phyloP scores from a whole-genome alignment of 805 yeast species.

The Pichia heedii region DNA sequence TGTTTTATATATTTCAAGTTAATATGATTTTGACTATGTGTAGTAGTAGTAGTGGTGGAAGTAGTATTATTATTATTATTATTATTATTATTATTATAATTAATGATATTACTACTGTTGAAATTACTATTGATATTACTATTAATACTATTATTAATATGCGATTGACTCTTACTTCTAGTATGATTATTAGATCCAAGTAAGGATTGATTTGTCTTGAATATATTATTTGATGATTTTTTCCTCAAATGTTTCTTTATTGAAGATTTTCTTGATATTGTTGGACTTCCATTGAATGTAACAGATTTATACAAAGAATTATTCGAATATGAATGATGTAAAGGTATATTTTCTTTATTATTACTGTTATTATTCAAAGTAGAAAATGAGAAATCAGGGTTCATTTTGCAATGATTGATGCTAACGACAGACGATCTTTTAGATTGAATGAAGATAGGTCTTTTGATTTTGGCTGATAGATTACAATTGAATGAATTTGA shows the following conservation, averaged over 20 bases:
- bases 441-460: background rate
- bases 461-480: too few species aligned
- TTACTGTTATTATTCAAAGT: background rate
- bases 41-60: too few species aligned
- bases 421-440: background rate
- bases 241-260: slow-evolving; percentile 5
- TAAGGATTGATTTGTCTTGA: background rate
- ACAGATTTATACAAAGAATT: slow-evolving; percentile 4
- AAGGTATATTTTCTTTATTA: slow-evolving; percentile 6
- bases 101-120: too few species aligned
- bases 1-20: background rate
- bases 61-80: too few species aligned
- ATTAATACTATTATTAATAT: background rate
- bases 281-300: slow-evolving; percentile 2
- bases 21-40: background rate
- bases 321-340: background rate
- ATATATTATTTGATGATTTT: slow-evolving; percentile 2
- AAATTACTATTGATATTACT: background rate
- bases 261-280: slow-evolving; percentile 5
- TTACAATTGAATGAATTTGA: background rate
- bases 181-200: slow-evolving; percentile 4
- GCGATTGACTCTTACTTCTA: slow-evolving; percentile 1
- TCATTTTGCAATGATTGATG: background rate
- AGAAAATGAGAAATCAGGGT: slow-evolving; percentile 1
- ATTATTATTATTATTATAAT: background rate